Evolutionary conservation across 2,329 filamentous ascomycete species (phyloP).

Genomic region (Trematosphaeria pertusa): DNA sequence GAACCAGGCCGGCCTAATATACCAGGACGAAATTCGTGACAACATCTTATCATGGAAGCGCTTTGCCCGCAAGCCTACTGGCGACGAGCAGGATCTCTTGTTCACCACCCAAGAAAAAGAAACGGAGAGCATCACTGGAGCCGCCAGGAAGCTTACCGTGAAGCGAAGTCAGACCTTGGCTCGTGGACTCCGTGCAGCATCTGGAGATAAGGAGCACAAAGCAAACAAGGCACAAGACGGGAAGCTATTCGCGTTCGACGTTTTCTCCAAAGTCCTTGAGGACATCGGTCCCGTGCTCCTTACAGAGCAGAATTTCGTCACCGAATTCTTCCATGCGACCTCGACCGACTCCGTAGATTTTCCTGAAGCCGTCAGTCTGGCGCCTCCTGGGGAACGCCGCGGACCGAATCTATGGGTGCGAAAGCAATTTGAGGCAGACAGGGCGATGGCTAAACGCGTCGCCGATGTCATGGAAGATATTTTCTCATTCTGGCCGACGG

Average conservation of each 20-base stretch:
- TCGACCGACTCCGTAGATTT: constrained; percentile 84
- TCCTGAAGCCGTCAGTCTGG: constrained; percentile 74
- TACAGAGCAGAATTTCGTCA: constrained; percentile 95
- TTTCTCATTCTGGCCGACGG: constrained; percentile 80
- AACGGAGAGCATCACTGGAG: constrained; percentile 70
- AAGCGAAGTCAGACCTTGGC: constrained; percentile 90
- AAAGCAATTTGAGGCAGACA: constrained; percentile 86
- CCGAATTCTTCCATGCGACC: constrained; percentile 97
- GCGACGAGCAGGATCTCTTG: constrained; percentile 82
- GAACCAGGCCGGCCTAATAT: constrained; percentile 75
- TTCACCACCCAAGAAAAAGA: constrained; percentile 93
- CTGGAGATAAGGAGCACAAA: constrained; percentile 65
- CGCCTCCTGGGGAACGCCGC: constrained; percentile 70
- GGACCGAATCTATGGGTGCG: constrained; percentile 76
- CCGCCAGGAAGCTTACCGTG: constrained; percentile 88
- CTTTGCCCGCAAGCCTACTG: constrained; percentile 74
- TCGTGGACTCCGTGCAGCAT: constrained; percentile 72
- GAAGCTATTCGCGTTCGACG: constrained; percentile 77
- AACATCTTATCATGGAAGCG: constrained; percentile 81
- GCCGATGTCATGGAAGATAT: constrained; percentile 89
- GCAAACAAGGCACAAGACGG: constrained; percentile 68
- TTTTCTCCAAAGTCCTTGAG: constrained; percentile 80
- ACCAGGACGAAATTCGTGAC: constrained; percentile 81
- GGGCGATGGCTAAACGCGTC: constrained; percentile 82
- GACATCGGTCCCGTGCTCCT: constrained; percentile 83